These are phyloP conservation scores for Panicum hallii DNA, from an alignment of 202 grass and related monocot genomes.

Conservation along the genomic window DNA sequence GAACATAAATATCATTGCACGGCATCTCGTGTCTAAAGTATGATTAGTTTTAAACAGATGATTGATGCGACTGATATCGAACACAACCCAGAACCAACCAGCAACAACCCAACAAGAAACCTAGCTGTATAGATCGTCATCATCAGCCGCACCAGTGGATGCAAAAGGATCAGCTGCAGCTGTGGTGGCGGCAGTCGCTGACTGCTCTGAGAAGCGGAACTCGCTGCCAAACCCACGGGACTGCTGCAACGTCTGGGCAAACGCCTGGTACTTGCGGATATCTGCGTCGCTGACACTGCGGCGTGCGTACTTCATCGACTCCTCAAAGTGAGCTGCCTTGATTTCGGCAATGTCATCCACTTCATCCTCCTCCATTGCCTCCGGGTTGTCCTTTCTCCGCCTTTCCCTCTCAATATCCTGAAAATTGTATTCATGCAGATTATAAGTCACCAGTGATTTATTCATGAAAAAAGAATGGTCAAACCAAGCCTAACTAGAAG, in stretches of 20 bases:
- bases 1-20: constrained; percentile 47
- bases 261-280: constrained; percentile 91
- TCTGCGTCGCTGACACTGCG: constrained; percentile 83
- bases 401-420: constrained; percentile 93
- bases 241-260: constrained; percentile 88
- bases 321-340: constrained; percentile 76
- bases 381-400: constrained; percentile 74
- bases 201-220: constrained; percentile 77
- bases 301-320: constrained; percentile 87
- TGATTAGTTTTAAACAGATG: constrained; percentile 39
- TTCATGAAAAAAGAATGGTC: too few species aligned
- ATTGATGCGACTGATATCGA: constrained; percentile 27
- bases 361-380: constrained; percentile 90
- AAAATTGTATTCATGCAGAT: background rate
- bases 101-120: background rate
- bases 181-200: constrained; percentile 35
- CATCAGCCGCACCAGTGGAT: constrained; percentile 53
- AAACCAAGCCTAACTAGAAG: too few species aligned
- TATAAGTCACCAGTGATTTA: background rate
- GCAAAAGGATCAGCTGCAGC: constrained; percentile 65
- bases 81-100: constrained; percentile 14
- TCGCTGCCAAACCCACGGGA: constrained; percentile 77
- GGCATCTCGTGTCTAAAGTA: constrained; percentile 33
- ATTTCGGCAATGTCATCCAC: constrained; percentile 73
- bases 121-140: constrained; percentile 93